Conservation (phyloP, 345 rosid genomes). For the Lepidium africanum region DNA sequence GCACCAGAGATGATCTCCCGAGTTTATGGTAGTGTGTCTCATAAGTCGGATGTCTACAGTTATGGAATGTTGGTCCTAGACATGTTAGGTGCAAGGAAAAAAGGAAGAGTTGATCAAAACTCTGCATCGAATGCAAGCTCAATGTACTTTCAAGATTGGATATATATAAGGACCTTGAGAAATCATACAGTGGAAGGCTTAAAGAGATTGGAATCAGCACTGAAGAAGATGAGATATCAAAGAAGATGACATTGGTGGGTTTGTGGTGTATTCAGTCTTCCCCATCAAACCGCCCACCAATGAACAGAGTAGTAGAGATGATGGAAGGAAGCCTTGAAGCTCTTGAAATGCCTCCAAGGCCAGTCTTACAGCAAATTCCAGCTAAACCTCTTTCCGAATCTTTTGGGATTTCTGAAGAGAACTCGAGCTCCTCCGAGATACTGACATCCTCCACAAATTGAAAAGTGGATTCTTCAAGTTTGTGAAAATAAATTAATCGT, state of each 20-base stretch:
- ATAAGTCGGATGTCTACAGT: slow-evolving; percentile 38
- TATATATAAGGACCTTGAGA: slow-evolving; percentile 22
- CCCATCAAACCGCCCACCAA: slow-evolving; percentile 19
- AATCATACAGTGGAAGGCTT: background rate
- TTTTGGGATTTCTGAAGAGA: background rate
- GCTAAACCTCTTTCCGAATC: background rate
- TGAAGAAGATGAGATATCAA: slow-evolving; percentile 1
- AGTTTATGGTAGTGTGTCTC: slow-evolving; percentile 26
- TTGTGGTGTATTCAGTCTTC: slow-evolving; percentile 29
- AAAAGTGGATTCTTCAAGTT: background rate
- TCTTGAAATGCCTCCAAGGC: slow-evolving; percentile 1
- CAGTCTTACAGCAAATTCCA: background rate
- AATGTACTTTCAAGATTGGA: slow-evolving; percentile 23
- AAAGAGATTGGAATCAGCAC: background rate
- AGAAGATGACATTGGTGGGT: slow-evolving; percentile 19
- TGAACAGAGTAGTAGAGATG: slow-evolving; percentile 19
- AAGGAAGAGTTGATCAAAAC: background rate
- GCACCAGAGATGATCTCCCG: slow-evolving; percentile 34
- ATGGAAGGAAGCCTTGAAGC: slow-evolving; percentile 16
- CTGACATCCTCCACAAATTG: background rate
- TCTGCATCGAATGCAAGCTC: slow-evolving; percentile 8
- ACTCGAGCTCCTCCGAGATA: background rate
- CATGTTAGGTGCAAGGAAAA: slow-evolving; percentile 29
- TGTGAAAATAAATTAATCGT: background rate
- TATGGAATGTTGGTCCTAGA: slow-evolving; percentile 39